phyloP scores from a whole-genome alignment of 1,139 yeast genomes.

The Sugiyamaella xylanicola region DNA sequence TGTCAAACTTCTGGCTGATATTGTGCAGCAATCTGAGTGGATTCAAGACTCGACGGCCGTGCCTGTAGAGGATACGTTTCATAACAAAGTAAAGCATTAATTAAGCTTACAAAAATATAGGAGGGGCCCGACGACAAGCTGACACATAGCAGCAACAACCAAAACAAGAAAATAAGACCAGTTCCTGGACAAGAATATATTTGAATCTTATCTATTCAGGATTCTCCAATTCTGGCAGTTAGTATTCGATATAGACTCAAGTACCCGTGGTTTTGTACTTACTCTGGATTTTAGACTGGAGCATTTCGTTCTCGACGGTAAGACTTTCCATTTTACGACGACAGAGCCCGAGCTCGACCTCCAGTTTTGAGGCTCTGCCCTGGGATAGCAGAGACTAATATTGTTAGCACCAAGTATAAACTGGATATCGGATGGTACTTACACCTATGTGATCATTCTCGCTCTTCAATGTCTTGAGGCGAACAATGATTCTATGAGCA shows the following conservation, averaged over 20 bases:
- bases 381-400: conserved; percentile 59
- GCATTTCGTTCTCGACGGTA: conserved; percentile 20
- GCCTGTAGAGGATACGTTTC: conserved; percentile 33
- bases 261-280: no score
- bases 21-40: conserved; percentile 35
- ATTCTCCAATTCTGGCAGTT: conserved; percentile 20
- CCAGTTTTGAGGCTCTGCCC: conserved; percentile 70
- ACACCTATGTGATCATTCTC: conserved; percentile 71
- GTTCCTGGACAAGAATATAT: no score
- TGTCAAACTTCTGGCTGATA: conserved; percentile 30
- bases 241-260: conserved; percentile 1
- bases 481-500: conserved; percentile 71
- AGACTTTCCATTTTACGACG: conserved; percentile 48
- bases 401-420: conserved; percentile 3
- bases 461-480: conserved; percentile 60
- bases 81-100: conserved; percentile 18
- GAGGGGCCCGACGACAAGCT: neutral
- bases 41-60: conserved; percentile 22
- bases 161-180: no score
- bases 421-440: conserved; percentile 15
- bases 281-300: conserved; percentile 14
- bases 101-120: neutral
- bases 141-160: no score
- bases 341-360: conserved; percentile 66
- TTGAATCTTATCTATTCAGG: no score